Conservation (phyloP, 129 eudicot species). For the Centrapalus pauciflorus region DNA sequence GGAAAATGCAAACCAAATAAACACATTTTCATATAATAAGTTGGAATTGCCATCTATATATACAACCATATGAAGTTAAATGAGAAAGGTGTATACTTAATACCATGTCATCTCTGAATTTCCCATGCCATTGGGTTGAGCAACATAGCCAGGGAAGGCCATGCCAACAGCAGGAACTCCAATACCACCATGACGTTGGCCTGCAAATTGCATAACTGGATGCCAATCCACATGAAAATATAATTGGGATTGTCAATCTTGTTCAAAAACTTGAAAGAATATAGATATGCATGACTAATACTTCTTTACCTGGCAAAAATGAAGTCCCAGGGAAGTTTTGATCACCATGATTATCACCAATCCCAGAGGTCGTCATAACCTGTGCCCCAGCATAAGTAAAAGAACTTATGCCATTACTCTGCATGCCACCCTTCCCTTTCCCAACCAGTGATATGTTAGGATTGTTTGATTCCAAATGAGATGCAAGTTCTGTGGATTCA, state of each 20-base stretch:
- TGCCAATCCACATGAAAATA: slow-evolving; percentile 7
- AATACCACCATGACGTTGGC: slow-evolving; percentile 76
- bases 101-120: slow-evolving; percentile 99
- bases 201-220: slow-evolving; percentile 89
- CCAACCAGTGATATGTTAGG: slow-evolving; percentile 55
- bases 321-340: slow-evolving; percentile 44
- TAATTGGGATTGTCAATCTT: too few species aligned
- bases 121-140: slow-evolving; percentile 81
- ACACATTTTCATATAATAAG: too few species aligned
- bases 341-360: slow-evolving; percentile 49
- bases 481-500: slow-evolving; percentile 44
- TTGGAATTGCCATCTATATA: neutral
- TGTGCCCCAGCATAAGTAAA: slow-evolving; percentile 54
- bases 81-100: neutral
- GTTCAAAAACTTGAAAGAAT: too few species aligned
- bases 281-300: too few species aligned
- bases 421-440: slow-evolving; percentile 58
- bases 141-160: slow-evolving; percentile 95
- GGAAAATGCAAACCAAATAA: too few species aligned
- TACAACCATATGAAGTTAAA: neutral
- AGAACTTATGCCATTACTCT: slow-evolving; percentile 64
- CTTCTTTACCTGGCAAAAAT: slow-evolving; percentile 52
- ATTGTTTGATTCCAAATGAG: slow-evolving; percentile 45
- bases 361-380: slow-evolving; percentile 48
- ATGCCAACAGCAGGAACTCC: slow-evolving; percentile 94